phyloP scores from a whole-genome alignment of 176 grass and related monocot species.

The Eragrostis curvula region DNA sequence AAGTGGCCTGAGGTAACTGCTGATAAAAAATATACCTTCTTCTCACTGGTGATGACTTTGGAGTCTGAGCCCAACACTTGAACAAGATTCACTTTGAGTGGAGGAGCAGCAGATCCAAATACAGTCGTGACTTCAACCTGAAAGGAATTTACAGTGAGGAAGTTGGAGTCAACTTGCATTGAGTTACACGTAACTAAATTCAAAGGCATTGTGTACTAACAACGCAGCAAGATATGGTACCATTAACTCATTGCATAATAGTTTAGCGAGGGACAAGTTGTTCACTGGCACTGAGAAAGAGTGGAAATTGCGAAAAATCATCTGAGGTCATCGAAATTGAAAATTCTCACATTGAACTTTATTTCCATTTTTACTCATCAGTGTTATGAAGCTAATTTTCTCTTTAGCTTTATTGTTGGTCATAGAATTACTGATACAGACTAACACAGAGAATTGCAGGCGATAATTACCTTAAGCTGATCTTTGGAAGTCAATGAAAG shows the following conservation, averaged over 20 bases:
- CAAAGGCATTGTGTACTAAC: neutral
- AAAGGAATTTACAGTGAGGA: conserved; percentile 32
- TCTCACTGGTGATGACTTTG: conserved; percentile 56
- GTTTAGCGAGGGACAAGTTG: neutral
- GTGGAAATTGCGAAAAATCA: neutral
- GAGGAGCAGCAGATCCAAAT: conserved; percentile 84
- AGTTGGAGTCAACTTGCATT: conserved; percentile 1
- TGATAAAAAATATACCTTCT: conserved; percentile 47
- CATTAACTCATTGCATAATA: neutral
- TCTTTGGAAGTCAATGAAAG: conserved; percentile 92
- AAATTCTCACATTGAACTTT: neutral
- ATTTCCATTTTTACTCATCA: neutral
- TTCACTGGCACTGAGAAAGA: neutral
- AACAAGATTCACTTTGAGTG: conserved; percentile 71
- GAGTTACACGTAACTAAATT: neutral
- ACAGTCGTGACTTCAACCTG: conserved; percentile 97
- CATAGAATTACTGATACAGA: neutral
- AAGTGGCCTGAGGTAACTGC: neutral
- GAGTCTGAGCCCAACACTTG: conserved; percentile 69
- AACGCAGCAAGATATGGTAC: neutral
- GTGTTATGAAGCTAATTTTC: neutral
- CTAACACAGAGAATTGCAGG: neutral
- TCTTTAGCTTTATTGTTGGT: neutral
- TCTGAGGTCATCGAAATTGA: neutral
- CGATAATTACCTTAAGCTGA: conserved; percentile 80